A percentile compares a stretch with the other conserved stretches of the same genome.
phyloP scores from a whole-genome alignment of 2,329 filamentous ascomycete genomes.

The Reticulascus tulasneorum region DNA sequence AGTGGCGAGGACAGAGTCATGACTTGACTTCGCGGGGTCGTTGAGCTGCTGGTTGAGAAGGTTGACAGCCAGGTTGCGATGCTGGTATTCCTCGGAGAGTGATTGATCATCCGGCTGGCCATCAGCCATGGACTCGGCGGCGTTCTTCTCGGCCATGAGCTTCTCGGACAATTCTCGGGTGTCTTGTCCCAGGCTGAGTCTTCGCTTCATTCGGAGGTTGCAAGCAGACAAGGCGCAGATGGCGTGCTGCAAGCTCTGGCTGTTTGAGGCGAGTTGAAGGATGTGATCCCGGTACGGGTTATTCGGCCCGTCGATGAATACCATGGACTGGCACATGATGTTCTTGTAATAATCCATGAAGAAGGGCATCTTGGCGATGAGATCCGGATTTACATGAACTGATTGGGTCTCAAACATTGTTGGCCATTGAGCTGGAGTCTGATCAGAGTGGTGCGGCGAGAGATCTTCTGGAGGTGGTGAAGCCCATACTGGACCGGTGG shows the following conservation, averaged over 20 bases:
- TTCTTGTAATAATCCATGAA: conserved; percentile 93
- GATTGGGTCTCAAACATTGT: conserved; percentile 39
- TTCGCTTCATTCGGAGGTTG: conserved; percentile 81
- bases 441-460: conserved; percentile 38
- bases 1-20: conserved; percentile 84
- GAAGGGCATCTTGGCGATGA: conserved; percentile 77
- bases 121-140: conserved; percentile 40
- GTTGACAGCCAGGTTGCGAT: conserved; percentile 73
- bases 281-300: conserved; percentile 87
- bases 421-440: conserved; percentile 45
- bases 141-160: conserved; percentile 41
- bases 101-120: conserved; percentile 58
- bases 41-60: conserved; percentile 81
- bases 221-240: conserved; percentile 86
- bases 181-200: conserved; percentile 58
- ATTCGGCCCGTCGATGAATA: conserved; percentile 79
- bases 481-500: conserved; percentile 44
- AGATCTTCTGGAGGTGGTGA: conserved; percentile 42
- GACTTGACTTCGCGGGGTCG: conserved; percentile 67
- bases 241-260: conserved; percentile 83
- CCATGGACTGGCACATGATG: conserved; percentile 86
- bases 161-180: conserved; percentile 47
- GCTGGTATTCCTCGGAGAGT: conserved; percentile 77
- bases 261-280: conserved; percentile 70
- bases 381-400: conserved; percentile 53